Percentiles rank a stretch among this genome's conserved stretches.
phyloP scores from a whole-genome alignment of 768 basidiomycete species.

The Holtermannia corniformis region DNA sequence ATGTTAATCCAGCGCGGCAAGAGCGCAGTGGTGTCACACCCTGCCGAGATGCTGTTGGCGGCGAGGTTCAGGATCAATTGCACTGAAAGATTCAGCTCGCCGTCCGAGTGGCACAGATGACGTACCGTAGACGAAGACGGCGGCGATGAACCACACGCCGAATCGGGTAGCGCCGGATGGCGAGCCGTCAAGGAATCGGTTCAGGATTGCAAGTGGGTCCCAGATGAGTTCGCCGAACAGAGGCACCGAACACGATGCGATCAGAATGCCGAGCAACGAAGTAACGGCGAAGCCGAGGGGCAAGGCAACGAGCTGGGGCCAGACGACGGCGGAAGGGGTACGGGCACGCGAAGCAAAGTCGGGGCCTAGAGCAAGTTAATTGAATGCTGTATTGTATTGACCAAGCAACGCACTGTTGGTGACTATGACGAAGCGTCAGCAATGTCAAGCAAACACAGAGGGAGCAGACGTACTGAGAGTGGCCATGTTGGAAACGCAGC shows the following conservation, averaged over 20 bases:
- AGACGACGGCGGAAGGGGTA: constrained; percentile 26
- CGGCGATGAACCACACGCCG: constrained; percentile 65
- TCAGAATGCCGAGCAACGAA: constrained; percentile 70
- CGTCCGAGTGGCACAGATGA: constrained; percentile 34
- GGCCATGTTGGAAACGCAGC: constrained; percentile 70
- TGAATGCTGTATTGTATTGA: constrained; percentile 1
- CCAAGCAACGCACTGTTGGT: not conserved
- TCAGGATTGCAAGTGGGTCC: constrained; percentile 66
- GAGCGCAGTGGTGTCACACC: constrained; percentile 71
- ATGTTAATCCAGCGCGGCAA: constrained; percentile 74
- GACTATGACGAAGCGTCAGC: too few relatives aligned
- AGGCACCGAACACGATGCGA: constrained; percentile 63
- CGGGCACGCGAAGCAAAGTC: constrained; percentile 30
- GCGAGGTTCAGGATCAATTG: constrained; percentile 44
- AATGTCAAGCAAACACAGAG: too few relatives aligned
- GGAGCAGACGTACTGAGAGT: constrained; percentile 49
- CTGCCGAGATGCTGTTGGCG: constrained; percentile 72
- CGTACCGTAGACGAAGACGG: constrained; percentile 67
- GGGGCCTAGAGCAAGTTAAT: too few relatives aligned
- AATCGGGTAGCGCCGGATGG: constrained; percentile 61
- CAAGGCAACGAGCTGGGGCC: constrained; percentile 51
- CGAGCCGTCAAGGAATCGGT: constrained; percentile 55
- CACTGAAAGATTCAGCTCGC: not conserved
- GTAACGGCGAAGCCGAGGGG: constrained; percentile 65
- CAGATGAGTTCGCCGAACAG: constrained; percentile 71